Conservation (phyloP, 768 basidiomycete species). For the Mycena albidolilacea region DNA sequence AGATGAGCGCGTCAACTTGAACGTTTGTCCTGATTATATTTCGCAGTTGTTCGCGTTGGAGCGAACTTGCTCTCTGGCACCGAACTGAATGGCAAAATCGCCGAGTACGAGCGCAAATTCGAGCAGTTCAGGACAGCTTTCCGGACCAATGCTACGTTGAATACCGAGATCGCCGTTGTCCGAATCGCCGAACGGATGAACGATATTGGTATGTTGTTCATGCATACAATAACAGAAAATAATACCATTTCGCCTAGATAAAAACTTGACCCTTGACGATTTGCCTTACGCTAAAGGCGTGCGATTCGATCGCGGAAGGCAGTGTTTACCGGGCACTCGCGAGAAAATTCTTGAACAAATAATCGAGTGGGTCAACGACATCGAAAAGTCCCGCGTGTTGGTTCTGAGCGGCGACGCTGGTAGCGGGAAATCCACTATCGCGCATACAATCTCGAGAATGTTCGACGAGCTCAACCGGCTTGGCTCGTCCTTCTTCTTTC, state of each 20-base stretch:
- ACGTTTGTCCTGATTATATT: conserved; percentile 3
- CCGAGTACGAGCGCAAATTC: conserved; percentile 8
- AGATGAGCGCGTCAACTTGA: conserved; percentile 3
- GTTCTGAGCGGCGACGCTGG: conserved; percentile 7
- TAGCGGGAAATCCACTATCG: conserved; percentile 4
- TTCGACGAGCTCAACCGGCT: conserved; percentile 10
- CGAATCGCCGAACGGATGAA: conserved; percentile 7
- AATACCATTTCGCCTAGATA: background rate
- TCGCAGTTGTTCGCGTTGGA: conserved; percentile 8
- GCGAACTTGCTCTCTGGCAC: conserved; percentile 11
- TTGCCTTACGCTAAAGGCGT: conserved; percentile 10
- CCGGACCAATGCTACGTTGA: conserved; percentile 3
- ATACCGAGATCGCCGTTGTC: conserved; percentile 7
- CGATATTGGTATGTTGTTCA: conserved; percentile 9
- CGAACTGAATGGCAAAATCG: conserved; percentile 2
- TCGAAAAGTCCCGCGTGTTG: background rate
- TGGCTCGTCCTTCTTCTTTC: conserved; percentile 8
- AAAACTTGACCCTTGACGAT: conserved; percentile 6
- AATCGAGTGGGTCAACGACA: conserved; percentile 2
- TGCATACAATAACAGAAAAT: conserved; percentile 9
- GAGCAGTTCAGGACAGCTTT: conserved; percentile 2
- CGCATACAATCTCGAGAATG: conserved; percentile 9
- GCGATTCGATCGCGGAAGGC: conserved; percentile 4
- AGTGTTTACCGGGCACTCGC: conserved; percentile 8
- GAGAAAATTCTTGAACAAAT: conserved; percentile 8